Percentiles rank a stretch among this genome's conserved stretches.
Conservation (phyloP, 306 rosid genomes). For the Cucumis melo region DNA sequence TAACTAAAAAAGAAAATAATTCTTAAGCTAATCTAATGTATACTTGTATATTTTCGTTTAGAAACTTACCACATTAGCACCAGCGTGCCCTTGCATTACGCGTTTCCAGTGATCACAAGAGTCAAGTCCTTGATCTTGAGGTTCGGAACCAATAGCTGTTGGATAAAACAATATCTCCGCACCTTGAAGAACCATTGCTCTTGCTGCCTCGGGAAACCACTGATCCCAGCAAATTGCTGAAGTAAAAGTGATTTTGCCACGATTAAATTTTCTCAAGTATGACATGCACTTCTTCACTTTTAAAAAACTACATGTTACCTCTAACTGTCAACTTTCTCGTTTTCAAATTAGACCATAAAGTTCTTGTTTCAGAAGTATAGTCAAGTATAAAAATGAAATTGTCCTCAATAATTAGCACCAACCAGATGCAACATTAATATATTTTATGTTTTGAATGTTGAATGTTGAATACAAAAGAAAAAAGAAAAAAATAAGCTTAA, state of each 20-base stretch:
- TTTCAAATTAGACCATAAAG: neutral
- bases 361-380: neutral
- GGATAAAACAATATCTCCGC: slow-evolving; percentile 93
- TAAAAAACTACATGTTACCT: neutral
- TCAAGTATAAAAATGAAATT: neutral
- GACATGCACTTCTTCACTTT: neutral
- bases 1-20: neutral
- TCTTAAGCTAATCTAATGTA: neutral
- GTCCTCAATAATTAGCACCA: neutral
- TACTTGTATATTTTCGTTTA: neutral
- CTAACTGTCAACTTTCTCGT: neutral
- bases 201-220: slow-evolving; percentile 98
- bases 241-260: slow-evolving; percentile 12
- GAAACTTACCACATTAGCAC: slow-evolving; percentile 68
- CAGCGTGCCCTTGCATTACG: slow-evolving; percentile 98
- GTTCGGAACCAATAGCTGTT: slow-evolving; percentile 95
- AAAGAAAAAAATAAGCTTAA: neutral
- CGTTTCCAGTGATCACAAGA: slow-evolving; percentile 90
- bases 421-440: neutral
- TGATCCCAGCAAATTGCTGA: slow-evolving; percentile 99
- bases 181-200: slow-evolving; percentile 95
- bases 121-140: slow-evolving; percentile 71
- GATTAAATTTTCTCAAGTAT: neutral
- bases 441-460: neutral
- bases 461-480: no score